Evolutionary conservation across 306 rosid species (phyloP).

Genomic region (Luffa aegyptiaca): DNA sequence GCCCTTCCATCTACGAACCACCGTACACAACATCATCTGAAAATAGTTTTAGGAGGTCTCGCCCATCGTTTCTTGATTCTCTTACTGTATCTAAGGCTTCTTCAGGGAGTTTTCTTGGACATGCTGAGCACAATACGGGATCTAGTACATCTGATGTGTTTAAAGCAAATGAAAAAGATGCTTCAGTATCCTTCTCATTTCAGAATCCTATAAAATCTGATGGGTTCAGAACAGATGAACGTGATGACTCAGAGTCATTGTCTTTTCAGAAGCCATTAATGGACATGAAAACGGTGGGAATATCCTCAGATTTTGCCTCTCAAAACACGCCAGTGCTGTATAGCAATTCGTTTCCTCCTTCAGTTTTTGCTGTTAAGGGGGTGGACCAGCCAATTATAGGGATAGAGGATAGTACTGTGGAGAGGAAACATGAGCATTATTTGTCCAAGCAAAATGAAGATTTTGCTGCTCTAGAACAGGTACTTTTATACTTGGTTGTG

Average conservation of each 20-base stretch:
- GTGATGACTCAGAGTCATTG: slow-evolving; percentile 23
- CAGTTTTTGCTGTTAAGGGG: slow-evolving; percentile 21
- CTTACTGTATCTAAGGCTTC: slow-evolving; percentile 45
- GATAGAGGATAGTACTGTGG: slow-evolving; percentile 43
- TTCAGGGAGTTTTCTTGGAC: slow-evolving; percentile 40
- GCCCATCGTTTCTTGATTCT: slow-evolving; percentile 87
- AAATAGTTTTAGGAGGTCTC: slow-evolving; percentile 56
- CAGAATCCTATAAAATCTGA: slow-evolving; percentile 30
- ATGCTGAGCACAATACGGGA: slow-evolving; percentile 24
- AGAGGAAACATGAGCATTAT: slow-evolving; percentile 40
- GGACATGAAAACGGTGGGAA: slow-evolving; percentile 29
- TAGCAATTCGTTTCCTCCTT: slow-evolving; percentile 21
- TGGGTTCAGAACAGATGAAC: slow-evolving; percentile 31
- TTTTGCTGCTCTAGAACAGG: slow-evolving; percentile 94
- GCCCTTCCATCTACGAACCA: slow-evolving; percentile 35
- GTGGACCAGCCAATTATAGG: slow-evolving; percentile 23
- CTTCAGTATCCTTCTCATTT: slow-evolving; percentile 30
- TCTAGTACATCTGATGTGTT: slow-evolving; percentile 29
- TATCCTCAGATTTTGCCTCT: slow-evolving; percentile 27
- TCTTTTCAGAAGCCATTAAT: slow-evolving; percentile 32
- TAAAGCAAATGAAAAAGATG: slow-evolving; percentile 30
- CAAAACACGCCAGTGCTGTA: slow-evolving; percentile 24
- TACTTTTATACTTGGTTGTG: slow-evolving; percentile 21
- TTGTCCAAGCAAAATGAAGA: slow-evolving; percentile 66
- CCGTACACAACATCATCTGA: slow-evolving; percentile 33